Percentiles rank a stretch among this genome's conserved stretches.
Conservation (phyloP, 495 filamentous ascomycete genomes). For the Aspergillus saccharolyticus region DNA sequence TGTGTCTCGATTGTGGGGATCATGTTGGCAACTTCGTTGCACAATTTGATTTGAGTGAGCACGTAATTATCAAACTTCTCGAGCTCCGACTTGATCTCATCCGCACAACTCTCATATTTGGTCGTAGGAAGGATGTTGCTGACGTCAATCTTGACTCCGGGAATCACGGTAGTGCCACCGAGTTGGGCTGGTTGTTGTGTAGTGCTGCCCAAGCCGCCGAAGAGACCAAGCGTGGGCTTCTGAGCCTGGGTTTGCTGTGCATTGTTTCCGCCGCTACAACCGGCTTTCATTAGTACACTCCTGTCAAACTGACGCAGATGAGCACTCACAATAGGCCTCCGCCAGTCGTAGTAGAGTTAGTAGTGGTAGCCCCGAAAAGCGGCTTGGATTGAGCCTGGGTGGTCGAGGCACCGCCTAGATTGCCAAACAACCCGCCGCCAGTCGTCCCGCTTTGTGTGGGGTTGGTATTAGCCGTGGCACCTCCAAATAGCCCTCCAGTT, state of each 20-base stretch:
- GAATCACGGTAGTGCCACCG: constrained; percentile 41
- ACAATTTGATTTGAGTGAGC: constrained; percentile 58
- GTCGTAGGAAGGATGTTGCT: constrained; percentile 77
- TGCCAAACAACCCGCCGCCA: constrained; percentile 32
- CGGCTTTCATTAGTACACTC: constrained; percentile 14
- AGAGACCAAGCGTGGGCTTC: constrained; percentile 38
- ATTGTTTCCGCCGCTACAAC: constrained; percentile 24
- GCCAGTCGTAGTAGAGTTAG: constrained; percentile 25
- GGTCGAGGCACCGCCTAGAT: constrained; percentile 26
- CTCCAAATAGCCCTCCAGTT: constrained; percentile 41
- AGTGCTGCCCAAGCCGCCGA: constrained; percentile 30
- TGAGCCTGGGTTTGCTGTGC: constrained; percentile 33
- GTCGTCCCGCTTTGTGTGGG: constrained; percentile 31
- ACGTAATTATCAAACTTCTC: constrained; percentile 69
- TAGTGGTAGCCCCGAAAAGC: constrained; percentile 29
- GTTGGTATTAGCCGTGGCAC: constrained; percentile 35
- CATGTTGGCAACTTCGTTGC: constrained; percentile 40
- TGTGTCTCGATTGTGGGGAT: constrained; percentile 58
- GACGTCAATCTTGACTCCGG: constrained; percentile 73
- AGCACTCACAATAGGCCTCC: constrained; percentile 49
- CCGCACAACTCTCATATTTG: constrained; percentile 81
- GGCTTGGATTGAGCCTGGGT: constrained; percentile 37
- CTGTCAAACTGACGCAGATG: background rate
- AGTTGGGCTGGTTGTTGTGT: constrained; percentile 46
- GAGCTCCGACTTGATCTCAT: constrained; percentile 73